phyloP scores from a whole-genome alignment of 2,329 filamentous ascomycete genomes.

The Orbilia javanica region DNA sequence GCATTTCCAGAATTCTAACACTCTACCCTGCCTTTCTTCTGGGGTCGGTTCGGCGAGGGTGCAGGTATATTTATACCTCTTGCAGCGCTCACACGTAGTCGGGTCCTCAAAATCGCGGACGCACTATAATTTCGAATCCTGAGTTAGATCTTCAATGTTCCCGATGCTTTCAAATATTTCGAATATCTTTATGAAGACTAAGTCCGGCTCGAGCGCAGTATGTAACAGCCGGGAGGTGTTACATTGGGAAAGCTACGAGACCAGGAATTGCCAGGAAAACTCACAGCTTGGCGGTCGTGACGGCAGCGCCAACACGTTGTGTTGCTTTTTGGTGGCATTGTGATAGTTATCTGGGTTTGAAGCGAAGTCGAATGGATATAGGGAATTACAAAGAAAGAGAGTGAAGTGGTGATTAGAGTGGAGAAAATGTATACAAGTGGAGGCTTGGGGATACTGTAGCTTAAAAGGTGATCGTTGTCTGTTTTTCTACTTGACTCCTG shows the following conservation, averaged over 20 bases:
- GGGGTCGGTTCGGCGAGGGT: background rate
- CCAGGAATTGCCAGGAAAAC: background rate
- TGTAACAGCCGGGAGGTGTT: too few species aligned
- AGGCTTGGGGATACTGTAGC: background rate
- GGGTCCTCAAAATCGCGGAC: conserved; percentile 40
- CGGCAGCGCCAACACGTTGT: conserved; percentile 53
- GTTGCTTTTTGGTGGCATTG: conserved; percentile 53
- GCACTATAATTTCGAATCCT: conserved; percentile 14
- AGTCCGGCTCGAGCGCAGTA: too few species aligned
- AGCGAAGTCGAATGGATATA: too few species aligned
- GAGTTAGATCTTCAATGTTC: background rate
- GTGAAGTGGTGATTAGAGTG: background rate
- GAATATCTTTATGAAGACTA: too few species aligned
- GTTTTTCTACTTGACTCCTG: conserved; percentile 9
- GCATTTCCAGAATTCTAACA: conserved; percentile 39
- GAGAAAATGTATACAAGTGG: background rate
- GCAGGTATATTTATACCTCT: conserved; percentile 35
- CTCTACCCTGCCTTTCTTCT: conserved; percentile 24
- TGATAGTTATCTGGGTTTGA: background rate
- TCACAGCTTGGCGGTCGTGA: conserved; percentile 49
- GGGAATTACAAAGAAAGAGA: background rate
- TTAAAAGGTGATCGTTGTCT: background rate
- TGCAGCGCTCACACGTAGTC: conserved; percentile 27
- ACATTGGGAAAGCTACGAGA: background rate
- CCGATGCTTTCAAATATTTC: too few species aligned